Evolutionary conservation across 331 rosid genomes (phyloP).

Genomic region (Spiraea crenata): DNA sequence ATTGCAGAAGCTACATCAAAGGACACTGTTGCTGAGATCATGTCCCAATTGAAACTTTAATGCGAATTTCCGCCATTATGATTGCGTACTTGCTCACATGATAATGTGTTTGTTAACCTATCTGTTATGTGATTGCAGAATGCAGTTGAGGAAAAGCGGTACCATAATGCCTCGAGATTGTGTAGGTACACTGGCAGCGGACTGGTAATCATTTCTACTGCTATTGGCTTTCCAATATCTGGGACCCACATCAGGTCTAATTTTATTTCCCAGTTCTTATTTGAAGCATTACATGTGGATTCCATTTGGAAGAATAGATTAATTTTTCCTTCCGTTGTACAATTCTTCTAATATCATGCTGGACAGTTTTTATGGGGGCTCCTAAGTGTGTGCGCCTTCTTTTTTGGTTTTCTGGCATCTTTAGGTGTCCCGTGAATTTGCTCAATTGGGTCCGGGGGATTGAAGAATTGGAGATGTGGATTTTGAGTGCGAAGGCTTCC

Average conservation of each 20-base stretch:
- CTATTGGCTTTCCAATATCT: slow-evolving; percentile 21
- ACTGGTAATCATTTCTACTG: slow-evolving; percentile 53
- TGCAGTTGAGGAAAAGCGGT: slow-evolving; percentile 88
- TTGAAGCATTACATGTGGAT: neutral
- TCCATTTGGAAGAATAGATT: neutral
- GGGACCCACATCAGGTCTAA: no score
- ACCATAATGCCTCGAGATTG: slow-evolving; percentile 83
- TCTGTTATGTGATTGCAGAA: slow-evolving; percentile 42
- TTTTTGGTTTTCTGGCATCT: neutral
- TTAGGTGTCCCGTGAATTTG: neutral
- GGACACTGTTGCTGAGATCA: slow-evolving; percentile 83
- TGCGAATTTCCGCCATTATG: slow-evolving; percentile 14
- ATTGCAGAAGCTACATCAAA: slow-evolving; percentile 74
- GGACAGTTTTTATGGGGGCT: neutral
- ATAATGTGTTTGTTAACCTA: slow-evolving; percentile 18
- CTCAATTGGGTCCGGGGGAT: no score
- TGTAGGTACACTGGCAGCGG: slow-evolving; percentile 93
- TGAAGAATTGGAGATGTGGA: no score
- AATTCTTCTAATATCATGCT: neutral
- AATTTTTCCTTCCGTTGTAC: neutral
- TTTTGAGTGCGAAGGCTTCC: no score
- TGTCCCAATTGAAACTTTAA: slow-evolving; percentile 76
- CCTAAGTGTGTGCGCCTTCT: neutral
- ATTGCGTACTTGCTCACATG: neutral
- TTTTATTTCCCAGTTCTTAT: neutral